These are phyloP conservation scores for Wickerhamiella spandovensis DNA, from an alignment of 805 yeast genomes.

Conservation along the genomic window DNA sequence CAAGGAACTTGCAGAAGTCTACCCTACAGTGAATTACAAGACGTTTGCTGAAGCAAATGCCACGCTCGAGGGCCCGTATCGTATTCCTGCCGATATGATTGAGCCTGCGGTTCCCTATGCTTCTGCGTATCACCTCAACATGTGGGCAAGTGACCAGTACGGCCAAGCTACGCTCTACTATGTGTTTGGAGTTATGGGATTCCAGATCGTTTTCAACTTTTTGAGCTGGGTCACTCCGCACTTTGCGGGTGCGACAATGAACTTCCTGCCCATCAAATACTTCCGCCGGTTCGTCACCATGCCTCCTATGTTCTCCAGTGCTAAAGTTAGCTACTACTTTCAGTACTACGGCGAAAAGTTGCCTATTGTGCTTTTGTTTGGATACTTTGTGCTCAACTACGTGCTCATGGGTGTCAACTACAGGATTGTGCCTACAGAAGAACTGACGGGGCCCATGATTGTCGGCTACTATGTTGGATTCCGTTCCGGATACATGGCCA, in stretches of 20 bases:
- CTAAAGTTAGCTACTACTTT: not conserved
- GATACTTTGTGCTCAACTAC: constrained; percentile 13
- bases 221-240: constrained; percentile 5
- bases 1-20: not conserved
- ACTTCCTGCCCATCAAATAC: not conserved
- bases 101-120: not conserved
- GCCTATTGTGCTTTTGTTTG: constrained; percentile 20
- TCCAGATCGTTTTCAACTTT: constrained; percentile 5
- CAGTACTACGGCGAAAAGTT: not conserved
- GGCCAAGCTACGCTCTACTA: constrained; percentile 6
- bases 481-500: constrained; percentile 22
- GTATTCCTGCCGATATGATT: not conserved
- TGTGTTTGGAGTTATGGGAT: constrained; percentile 3
- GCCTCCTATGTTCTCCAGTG: constrained; percentile 2
- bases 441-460: constrained; percentile 30
- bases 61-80: not conserved
- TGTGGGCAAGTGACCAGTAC: not conserved
- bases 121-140: not conserved
- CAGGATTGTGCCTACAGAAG: constrained; percentile 4
- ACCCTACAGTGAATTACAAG: not conserved
- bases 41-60: not conserved
- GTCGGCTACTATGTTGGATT: constrained; percentile 20
- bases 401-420: constrained; percentile 3
- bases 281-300: constrained; percentile 3
- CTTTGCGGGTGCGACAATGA: not conserved